These are phyloP conservation scores for Citrus medica DNA, from an alignment of 345 rosid species.

Conservation along the genomic window DNA sequence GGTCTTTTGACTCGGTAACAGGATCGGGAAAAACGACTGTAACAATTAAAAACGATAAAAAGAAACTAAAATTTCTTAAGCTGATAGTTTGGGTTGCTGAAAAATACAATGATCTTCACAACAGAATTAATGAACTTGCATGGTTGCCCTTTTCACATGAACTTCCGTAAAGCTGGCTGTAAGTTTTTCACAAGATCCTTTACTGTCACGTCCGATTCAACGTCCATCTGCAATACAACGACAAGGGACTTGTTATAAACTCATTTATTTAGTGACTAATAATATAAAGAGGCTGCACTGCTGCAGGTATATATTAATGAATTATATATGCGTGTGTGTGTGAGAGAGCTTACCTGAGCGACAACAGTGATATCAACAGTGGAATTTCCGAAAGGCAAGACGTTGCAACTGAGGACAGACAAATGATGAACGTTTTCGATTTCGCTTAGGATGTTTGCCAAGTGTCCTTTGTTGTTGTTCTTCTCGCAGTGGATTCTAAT, in stretches of 20 bases:
- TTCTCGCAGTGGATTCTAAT: slow-evolving; percentile 67
- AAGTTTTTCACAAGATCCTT: slow-evolving; percentile 55
- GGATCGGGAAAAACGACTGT: neutral
- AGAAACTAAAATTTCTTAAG: neutral
- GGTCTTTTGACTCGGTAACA: neutral
- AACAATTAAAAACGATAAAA: neutral
- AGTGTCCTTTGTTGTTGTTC: slow-evolving; percentile 37
- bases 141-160: slow-evolving; percentile 14
- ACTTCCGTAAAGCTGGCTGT: slow-evolving; percentile 36
- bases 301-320: too few relatives aligned
- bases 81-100: neutral
- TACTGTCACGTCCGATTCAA: slow-evolving; percentile 31
- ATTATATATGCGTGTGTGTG: too few relatives aligned
- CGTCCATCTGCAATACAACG: slow-evolving; percentile 54
- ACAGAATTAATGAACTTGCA: neutral
- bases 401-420: slow-evolving; percentile 34
- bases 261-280: too few relatives aligned
- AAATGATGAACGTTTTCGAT: slow-evolving; percentile 47
- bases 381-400: slow-evolving; percentile 58
- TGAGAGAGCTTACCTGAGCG: slow-evolving; percentile 45
- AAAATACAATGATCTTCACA: neutral
- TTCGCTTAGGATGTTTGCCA: slow-evolving; percentile 36
- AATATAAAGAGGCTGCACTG: too few relatives aligned
- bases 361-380: slow-evolving; percentile 58
- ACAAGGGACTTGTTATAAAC: too few relatives aligned